Conservation (phyloP, 257 asterid species). For the Oldenlandia corymbosa region DNA sequence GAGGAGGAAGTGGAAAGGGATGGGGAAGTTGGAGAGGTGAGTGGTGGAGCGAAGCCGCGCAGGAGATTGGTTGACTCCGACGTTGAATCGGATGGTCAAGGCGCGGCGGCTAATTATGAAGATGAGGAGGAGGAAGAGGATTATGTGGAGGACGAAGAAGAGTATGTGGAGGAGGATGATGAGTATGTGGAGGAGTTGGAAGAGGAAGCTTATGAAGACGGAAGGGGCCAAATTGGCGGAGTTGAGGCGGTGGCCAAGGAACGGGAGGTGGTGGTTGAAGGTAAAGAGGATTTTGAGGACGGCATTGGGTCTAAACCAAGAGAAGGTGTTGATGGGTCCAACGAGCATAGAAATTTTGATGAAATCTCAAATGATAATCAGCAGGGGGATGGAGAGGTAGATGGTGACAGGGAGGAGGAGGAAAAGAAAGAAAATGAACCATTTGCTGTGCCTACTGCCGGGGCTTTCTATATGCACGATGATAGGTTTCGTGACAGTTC, state of each 20-base stretch:
- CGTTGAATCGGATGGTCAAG: conserved; percentile 65
- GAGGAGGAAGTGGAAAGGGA: conserved; percentile 47
- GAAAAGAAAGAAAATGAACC: conserved; percentile 82
- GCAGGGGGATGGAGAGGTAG: conserved; percentile 18
- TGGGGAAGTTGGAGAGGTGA: conserved; percentile 21
- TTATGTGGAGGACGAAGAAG: conserved; percentile 41
- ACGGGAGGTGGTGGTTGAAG: conserved; percentile 32
- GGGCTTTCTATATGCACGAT: conserved; percentile 98
- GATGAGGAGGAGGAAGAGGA: conserved; percentile 50
- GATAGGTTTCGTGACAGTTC: conserved; percentile 86
- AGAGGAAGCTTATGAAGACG: conserved; percentile 31
- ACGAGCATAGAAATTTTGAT: conserved; percentile 27
- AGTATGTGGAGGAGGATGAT: conserved; percentile 23
- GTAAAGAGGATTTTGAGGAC: conserved; percentile 24
- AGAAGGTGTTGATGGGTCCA: conserved; percentile 29
- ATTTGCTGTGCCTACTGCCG: conserved; percentile 94
- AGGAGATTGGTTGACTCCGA: conserved; percentile 50
- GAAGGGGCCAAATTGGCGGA: conserved; percentile 22
- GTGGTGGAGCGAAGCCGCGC: conserved; percentile 37
- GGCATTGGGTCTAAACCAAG: conserved; percentile 18
- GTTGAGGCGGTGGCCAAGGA: conserved; percentile 25
- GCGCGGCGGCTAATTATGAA: conserved; percentile 52
- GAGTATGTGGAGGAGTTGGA: conserved; percentile 30
- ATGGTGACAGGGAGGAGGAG: conserved; percentile 28
- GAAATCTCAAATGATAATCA: conserved; percentile 35